These are phyloP conservation scores for Cyclostephanos tholiformis DNA, from an alignment of 108 stramenopile genomes.

Conservation along the genomic window DNA sequence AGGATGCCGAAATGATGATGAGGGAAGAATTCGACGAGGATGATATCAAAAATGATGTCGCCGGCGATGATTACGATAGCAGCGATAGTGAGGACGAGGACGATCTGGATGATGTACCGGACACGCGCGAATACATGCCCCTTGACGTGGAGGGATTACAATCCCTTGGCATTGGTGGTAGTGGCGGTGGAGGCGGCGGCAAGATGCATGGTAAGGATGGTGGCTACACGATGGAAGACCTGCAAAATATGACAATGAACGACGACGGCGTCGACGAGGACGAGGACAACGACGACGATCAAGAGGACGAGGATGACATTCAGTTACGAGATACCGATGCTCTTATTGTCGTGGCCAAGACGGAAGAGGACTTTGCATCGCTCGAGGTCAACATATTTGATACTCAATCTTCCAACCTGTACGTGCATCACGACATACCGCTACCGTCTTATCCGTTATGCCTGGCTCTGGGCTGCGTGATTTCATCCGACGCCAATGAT, in stretches of 20 bases:
- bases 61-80: slow-evolving; percentile 45
- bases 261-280: slow-evolving; percentile 49
- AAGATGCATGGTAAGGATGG: slow-evolving; percentile 24
- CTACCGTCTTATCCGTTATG: slow-evolving; percentile 96
- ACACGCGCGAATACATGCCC: slow-evolving; percentile 86
- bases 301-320: slow-evolving; percentile 81
- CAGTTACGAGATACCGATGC: slow-evolving; percentile 74
- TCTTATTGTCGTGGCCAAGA: slow-evolving; percentile 82
- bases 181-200: slow-evolving; percentile 35
- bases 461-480: slow-evolving; percentile 78
- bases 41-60: slow-evolving; percentile 31
- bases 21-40: slow-evolving; percentile 17
- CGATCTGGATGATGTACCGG: slow-evolving; percentile 81
- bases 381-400: slow-evolving; percentile 92
- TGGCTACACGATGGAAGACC: slow-evolving; percentile 45
- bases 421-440: slow-evolving; percentile 98
- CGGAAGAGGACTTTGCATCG: slow-evolving; percentile 89
- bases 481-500: slow-evolving; percentile 40
- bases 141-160: slow-evolving; percentile 79
- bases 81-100: slow-evolving; percentile 72
- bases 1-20: slow-evolving; percentile 60
- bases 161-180: slow-evolving; percentile 72
- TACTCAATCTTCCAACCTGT: slow-evolving; percentile 85
- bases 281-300: slow-evolving; percentile 78
- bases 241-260: slow-evolving; percentile 53